Base-by-base conservation (phyloP, 2,329 filamentous ascomycete species). In the Eurotiales sp. region DNA sequence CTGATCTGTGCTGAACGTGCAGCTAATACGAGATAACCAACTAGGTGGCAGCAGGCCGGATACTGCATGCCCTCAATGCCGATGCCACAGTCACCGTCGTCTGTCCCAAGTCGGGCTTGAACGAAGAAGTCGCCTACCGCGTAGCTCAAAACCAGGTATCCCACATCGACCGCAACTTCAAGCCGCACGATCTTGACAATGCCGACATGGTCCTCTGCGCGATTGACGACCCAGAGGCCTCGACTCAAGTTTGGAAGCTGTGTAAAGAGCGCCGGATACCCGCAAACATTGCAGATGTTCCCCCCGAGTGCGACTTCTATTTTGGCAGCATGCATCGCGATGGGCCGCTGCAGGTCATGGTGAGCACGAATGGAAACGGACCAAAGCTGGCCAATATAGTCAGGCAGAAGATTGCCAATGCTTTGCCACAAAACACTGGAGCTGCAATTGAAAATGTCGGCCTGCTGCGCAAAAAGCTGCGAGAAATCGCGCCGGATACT, bases 251-350 rank as follows among this genome's bases (percentile, higher is more conserved):
- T 66, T 99, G 90, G 88, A 92, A 92, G 67, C 79, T 96, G 21
- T 97, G 92, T 79, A 92, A 95, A 70, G 81, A 90, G 67, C 81
- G 78, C 54, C 84, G 84, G 55, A 88, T 97, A 58, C 84, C 90
- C 5, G 91, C 90, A 52, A 99, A 99, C 70, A 96, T 99, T 59
- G 93, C 93, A 59, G 93, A 99, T 67, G 93, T 99, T 3, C 93
- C 93, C 0, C 82, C 90, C 0, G 93, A 99, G 70, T 99, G 93
- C 71, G 93, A 99, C 66, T 99, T 99, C 67, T 99, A 96, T 77
- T 99, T 99, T 73, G 93, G 93, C 56, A 93, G 88, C 66, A 86
- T 96, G 34, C 89, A 99, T 72, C 86, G 93, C 46, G 93, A 99
- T 68, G 93, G 93, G 0, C 93, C 93, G 5, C 72, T 99, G 55